A percentile compares a stretch with the other conserved stretches of the same genome.
Conservation (phyloP, 306 rosid species). For the Purshia tridentata region DNA sequence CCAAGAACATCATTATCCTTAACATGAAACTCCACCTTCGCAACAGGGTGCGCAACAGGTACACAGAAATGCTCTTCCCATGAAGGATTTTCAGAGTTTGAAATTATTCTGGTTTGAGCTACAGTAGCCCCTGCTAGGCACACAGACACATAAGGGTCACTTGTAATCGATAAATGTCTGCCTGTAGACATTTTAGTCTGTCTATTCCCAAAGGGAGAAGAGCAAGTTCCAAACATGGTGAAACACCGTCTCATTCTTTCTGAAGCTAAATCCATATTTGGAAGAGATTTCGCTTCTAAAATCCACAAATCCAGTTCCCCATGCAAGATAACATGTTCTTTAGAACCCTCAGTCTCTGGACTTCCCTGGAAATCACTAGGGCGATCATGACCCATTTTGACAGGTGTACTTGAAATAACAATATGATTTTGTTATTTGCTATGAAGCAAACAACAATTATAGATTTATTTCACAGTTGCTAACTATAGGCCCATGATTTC, state of each 20-base stretch:
- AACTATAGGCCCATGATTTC: background rate
- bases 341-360: constrained; percentile 6
- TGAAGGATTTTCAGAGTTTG: constrained; percentile 56
- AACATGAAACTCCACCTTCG: constrained; percentile 54
- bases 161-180: constrained; percentile 49
- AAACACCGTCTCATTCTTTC: constrained; percentile 58
- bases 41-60: constrained; percentile 65
- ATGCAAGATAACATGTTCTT: constrained; percentile 46
- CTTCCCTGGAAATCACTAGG: constrained; percentile 1
- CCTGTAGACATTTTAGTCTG: constrained; percentile 33
- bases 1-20: constrained; percentile 75
- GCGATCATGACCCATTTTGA: constrained; percentile 31
- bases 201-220: constrained; percentile 41
- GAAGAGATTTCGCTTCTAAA: constrained; percentile 72
- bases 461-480: background rate
- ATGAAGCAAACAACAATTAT: background rate
- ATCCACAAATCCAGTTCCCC: constrained; percentile 65
- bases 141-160: constrained; percentile 76
- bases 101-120: constrained; percentile 61
- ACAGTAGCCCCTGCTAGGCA: constrained; percentile 66
- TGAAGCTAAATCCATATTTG: constrained; percentile 60
- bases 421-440: background rate
- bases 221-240: constrained; percentile 48
- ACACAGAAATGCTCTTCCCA: constrained; percentile 69
- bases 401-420: background rate